Conservation (phyloP, 768 basidiomycete species). For the Fistulinella prunicolor region DNA sequence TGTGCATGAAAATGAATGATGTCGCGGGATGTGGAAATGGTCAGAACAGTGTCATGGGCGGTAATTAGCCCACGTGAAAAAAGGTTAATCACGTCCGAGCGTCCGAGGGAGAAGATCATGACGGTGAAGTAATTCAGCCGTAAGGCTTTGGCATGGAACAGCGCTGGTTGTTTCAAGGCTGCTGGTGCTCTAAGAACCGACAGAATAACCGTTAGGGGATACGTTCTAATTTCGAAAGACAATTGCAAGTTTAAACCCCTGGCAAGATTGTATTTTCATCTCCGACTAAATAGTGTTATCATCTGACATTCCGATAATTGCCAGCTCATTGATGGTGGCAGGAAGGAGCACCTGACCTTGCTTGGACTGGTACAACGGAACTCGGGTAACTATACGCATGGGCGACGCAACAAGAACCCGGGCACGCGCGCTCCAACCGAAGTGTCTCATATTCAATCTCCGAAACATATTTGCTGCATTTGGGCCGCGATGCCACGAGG, state of each 20-base stretch:
- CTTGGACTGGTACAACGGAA: too few relatives aligned
- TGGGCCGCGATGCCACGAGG: background rate
- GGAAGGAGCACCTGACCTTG: background rate
- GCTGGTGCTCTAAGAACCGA: background rate
- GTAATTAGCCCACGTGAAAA: too few relatives aligned
- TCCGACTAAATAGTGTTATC: background rate
- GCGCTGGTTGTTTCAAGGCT: too few relatives aligned
- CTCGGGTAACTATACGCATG: background rate
- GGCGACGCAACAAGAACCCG: background rate
- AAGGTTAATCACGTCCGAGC: too few relatives aligned
- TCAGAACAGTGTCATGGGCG: too few relatives aligned
- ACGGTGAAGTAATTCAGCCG: too few relatives aligned
- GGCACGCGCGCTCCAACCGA: background rate
- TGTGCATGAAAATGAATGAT: too few relatives aligned
- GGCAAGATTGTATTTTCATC: background rate
- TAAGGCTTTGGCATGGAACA: too few relatives aligned
- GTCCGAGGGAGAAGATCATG: too few relatives aligned
- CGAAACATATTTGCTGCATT: background rate
- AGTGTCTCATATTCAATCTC: background rate
- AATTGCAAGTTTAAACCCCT: background rate
- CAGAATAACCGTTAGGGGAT: background rate
- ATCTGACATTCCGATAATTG: too few relatives aligned
- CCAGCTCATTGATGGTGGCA: background rate
- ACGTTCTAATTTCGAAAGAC: background rate
- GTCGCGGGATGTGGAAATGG: too few relatives aligned